These are phyloP conservation scores for Pseudomonodictys pantanalensis DNA, from an alignment of 495 filamentous ascomycete genomes.

Conservation along the genomic window DNA sequence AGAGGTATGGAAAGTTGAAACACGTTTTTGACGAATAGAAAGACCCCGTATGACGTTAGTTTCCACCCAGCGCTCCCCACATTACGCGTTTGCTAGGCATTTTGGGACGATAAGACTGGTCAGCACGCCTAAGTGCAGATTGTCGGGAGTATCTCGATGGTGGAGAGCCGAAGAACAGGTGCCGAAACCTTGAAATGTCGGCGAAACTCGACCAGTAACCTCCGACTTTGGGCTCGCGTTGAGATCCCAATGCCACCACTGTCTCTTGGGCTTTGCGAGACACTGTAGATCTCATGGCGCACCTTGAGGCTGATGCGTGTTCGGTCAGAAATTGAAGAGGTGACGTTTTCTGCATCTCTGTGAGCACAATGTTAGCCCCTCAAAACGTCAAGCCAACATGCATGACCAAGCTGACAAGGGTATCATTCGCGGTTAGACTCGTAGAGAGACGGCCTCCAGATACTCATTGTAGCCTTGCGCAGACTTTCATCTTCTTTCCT, in stretches of 20 bases:
- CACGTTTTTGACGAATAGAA: not conserved
- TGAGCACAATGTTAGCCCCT: too few species aligned
- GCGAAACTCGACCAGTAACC: conserved; percentile 10
- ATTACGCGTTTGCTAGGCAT: conserved; percentile 12
- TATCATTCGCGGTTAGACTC: too few species aligned
- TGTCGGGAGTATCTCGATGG: conserved; percentile 9
- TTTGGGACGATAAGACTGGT: conserved; percentile 8
- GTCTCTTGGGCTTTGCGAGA: too few species aligned
- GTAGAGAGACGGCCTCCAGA: too few species aligned
- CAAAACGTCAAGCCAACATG: too few species aligned
- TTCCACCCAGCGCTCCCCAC: not conserved
- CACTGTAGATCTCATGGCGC: too few species aligned
- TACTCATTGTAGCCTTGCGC: not conserved
- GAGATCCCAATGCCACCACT: too few species aligned
- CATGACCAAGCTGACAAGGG: too few species aligned
- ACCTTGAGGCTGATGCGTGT: too few species aligned
- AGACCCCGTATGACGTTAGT: conserved; percentile 14
- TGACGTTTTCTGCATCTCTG: too few species aligned
- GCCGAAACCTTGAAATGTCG: not conserved
- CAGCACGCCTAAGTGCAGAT: not conserved
- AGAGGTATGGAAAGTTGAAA: conserved; percentile 4
- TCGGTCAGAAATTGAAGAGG: too few species aligned
- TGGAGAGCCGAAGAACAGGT: conserved; percentile 20
- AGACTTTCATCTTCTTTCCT: too few species aligned
- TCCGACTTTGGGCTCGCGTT: conserved; percentile 10